Conservation (phyloP, 768 basidiomycete genomes). For the Lactarius indigo region DNA sequence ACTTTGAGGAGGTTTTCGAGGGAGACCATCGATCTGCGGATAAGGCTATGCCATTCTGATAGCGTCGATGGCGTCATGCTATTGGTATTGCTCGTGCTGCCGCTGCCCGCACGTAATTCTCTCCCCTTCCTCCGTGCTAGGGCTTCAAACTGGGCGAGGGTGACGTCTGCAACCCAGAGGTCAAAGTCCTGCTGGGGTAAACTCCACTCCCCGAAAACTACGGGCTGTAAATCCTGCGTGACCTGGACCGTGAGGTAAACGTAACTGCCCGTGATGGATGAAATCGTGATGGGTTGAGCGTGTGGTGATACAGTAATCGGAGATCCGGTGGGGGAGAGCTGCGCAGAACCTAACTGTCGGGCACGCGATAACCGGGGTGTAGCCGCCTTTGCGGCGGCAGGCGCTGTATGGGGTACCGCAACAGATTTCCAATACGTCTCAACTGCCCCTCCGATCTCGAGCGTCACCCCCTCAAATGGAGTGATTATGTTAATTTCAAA, state of each 20-base stretch:
- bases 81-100: conserved; percentile 21
- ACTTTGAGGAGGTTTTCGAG: conserved; percentile 77
- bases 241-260: conserved; percentile 86
- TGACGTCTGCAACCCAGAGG: conserved; percentile 80
- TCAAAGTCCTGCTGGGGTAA: conserved; percentile 73
- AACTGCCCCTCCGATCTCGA: conserved; percentile 91
- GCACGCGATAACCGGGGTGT: conserved; percentile 29
- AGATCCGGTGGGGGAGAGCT: conserved; percentile 63
- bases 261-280: conserved; percentile 88
- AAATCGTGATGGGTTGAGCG: conserved; percentile 68
- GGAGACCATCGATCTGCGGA: conserved; percentile 60
- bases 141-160: conserved; percentile 70
- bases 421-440: conserved; percentile 99
- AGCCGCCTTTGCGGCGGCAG: conserved; percentile 25
- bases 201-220: conserved; percentile 71
- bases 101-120: conserved; percentile 33
- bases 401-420: conserved; percentile 40
- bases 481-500: conserved; percentile 86
- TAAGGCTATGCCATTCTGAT: conserved; percentile 45
- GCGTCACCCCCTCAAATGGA: conserved; percentile 86
- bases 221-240: conserved; percentile 88
- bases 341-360: conserved; percentile 34
- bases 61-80: conserved; percentile 26
- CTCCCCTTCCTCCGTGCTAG: conserved; percentile 55
- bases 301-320: conserved; percentile 44